Percentiles rank a stretch among this genome's conserved stretches.
Conservation (phyloP, 352 stramenopile species). For the Globisporangium paddicum region DNA sequence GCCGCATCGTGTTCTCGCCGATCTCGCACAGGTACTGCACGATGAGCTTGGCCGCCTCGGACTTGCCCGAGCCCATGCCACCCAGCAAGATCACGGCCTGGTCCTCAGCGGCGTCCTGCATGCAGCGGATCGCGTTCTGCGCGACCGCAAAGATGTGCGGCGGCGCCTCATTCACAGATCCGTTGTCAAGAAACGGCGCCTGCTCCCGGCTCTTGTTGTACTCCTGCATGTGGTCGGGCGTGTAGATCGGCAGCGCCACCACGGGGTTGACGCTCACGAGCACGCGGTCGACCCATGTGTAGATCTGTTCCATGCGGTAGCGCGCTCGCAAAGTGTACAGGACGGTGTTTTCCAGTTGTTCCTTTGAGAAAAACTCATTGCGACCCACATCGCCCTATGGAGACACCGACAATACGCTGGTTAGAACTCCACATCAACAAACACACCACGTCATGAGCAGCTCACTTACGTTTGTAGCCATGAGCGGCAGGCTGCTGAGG, state of each 20-base stretch:
- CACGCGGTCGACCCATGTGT: constrained; percentile 79
- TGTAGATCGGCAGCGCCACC: constrained; percentile 70
- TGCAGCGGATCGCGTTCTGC: constrained; percentile 69
- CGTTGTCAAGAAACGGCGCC: constrained; percentile 46
- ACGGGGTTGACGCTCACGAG: constrained; percentile 72
- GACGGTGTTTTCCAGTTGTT: constrained; percentile 70
- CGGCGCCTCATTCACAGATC: constrained; percentile 51
- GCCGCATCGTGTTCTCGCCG: constrained; percentile 44
- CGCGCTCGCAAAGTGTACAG: constrained; percentile 68
- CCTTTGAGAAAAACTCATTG: constrained; percentile 49
- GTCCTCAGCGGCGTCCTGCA: constrained; percentile 77
- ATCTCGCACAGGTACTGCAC: constrained; percentile 83
- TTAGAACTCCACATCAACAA: background rate
- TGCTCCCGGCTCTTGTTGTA: constrained; percentile 69
- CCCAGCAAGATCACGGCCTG: constrained; percentile 74
- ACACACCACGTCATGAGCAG: constrained; percentile 1
- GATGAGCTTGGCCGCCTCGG: constrained; percentile 74
- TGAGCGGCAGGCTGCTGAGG: constrained; percentile 60
- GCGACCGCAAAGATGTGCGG: constrained; percentile 77
- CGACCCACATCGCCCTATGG: constrained; percentile 42
- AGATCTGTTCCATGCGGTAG: constrained; percentile 80
- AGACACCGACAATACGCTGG: background rate
- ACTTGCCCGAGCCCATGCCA: constrained; percentile 72
- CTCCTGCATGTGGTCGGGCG: constrained; percentile 75
- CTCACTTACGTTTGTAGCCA: constrained; percentile 47